These are phyloP conservation scores for Boletus speciosus DNA, from an alignment of 768 basidiomycete species.

Conservation along the genomic window DNA sequence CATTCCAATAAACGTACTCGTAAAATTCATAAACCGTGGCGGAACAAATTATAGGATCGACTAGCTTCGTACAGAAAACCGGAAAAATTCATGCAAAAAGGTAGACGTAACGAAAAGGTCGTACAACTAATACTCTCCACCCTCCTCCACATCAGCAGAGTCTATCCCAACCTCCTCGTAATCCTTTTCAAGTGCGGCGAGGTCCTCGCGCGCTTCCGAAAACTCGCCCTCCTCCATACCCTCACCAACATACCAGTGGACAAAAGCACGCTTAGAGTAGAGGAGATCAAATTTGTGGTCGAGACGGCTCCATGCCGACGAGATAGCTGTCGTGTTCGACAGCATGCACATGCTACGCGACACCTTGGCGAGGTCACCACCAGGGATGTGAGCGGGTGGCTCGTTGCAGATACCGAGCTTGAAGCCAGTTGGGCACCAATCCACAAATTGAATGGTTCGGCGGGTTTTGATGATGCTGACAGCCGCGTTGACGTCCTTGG, in stretches of 20 bases:
- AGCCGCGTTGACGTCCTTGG: slow-evolving; percentile 75
- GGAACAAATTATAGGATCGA: slow-evolving; percentile 29
- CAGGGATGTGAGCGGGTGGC: slow-evolving; percentile 69
- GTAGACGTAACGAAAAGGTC: slow-evolving; percentile 1
- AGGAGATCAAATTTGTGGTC: slow-evolving; percentile 80
- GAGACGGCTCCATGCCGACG: slow-evolving; percentile 68
- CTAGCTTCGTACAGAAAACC: slow-evolving; percentile 28
- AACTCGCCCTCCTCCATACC: slow-evolving; percentile 95
- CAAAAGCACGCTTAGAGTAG: slow-evolving; percentile 61
- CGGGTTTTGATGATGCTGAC: slow-evolving; percentile 74
- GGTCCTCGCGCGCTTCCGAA: slow-evolving; percentile 97
- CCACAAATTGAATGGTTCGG: slow-evolving; percentile 76
- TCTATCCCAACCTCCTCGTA: slow-evolving; percentile 80
- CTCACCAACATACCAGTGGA: slow-evolving; percentile 69
- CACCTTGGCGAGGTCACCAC: slow-evolving; percentile 74
- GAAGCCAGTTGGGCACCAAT: slow-evolving; percentile 80
- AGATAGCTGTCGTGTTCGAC: slow-evolving; percentile 72
- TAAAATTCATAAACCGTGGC: slow-evolving; percentile 33
- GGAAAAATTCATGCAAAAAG: slow-evolving; percentile 18
- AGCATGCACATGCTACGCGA: slow-evolving; percentile 76
- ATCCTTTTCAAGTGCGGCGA: slow-evolving; percentile 99
- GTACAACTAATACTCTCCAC: slow-evolving; percentile 41
- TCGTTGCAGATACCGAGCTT: slow-evolving; percentile 79
- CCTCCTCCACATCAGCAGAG: slow-evolving; percentile 50
- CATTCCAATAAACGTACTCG: slow-evolving; percentile 21